These are phyloP conservation scores for Fraxinus nigra DNA, from an alignment of 305 asterid species.

Conservation along the genomic window DNA sequence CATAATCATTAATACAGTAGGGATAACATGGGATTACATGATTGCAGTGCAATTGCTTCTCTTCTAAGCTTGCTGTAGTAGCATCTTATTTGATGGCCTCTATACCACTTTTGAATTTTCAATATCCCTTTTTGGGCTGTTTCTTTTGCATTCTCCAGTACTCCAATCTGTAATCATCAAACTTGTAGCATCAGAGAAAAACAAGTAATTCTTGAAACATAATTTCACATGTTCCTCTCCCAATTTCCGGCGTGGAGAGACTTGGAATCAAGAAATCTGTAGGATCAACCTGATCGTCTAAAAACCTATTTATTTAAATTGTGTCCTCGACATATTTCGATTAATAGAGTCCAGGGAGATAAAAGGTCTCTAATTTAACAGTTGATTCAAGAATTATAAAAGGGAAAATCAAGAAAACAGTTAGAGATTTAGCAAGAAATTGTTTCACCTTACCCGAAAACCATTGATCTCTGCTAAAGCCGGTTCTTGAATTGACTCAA, in stretches of 20 bases:
- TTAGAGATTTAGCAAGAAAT: neutral
- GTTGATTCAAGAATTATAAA: neutral
- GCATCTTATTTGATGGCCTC: slow-evolving; percentile 42
- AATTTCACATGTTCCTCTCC: neutral
- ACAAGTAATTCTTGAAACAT: neutral
- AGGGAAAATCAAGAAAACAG: neutral
- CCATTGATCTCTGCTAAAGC: neutral
- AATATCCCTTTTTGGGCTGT: slow-evolving; percentile 25
- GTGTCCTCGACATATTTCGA: no score
- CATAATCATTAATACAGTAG: neutral
- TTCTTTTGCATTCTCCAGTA: slow-evolving; percentile 22
- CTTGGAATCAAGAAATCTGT: neutral
- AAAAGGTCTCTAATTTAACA: neutral
- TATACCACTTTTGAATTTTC: slow-evolving; percentile 44
- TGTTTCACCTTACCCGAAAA: neutral
- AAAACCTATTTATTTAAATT: neutral
- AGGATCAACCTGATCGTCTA: neutral
- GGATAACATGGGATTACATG: slow-evolving; percentile 46
- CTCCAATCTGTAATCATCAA: slow-evolving; percentile 24
- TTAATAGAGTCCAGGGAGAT: neutral
- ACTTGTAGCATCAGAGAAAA: neutral
- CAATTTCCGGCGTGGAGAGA: neutral
- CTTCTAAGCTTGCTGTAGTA: slow-evolving; percentile 36
- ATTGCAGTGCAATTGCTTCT: slow-evolving; percentile 55
- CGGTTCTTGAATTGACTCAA: neutral